Percentiles rank a stretch among this genome's conserved stretches.
phyloP scores from a whole-genome alignment of 2,329 filamentous ascomycete species.

The Epichloe hybrida region DNA sequence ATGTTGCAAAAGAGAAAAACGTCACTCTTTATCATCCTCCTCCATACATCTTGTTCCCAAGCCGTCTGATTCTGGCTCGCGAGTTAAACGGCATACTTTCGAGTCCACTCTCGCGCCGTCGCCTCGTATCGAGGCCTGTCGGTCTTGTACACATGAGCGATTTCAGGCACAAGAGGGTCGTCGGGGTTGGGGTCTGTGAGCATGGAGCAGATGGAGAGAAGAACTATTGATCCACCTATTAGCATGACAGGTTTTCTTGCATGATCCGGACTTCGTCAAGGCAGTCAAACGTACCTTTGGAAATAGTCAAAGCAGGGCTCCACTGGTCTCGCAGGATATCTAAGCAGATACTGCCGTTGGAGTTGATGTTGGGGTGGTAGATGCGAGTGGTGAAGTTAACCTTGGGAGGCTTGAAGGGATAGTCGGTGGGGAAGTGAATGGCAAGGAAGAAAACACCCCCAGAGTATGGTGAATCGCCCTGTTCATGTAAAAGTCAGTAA shows the following conservation, averaged over 20 bases:
- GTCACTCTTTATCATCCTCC: not conserved
- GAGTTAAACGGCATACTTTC: constrained; percentile 87
- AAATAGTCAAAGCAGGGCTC: constrained; percentile 96
- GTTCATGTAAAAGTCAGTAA: constrained; percentile 16
- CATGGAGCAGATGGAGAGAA: constrained; percentile 99
- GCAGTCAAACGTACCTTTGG: constrained; percentile 58
- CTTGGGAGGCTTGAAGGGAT: constrained; percentile 99
- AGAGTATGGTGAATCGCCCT: constrained; percentile 94
- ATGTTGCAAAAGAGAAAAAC: constrained; percentile 6
- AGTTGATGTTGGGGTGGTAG: constrained; percentile 99
- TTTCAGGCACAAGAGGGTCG: constrained; percentile 95
- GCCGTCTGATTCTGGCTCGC: not conserved
- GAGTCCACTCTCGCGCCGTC: constrained; percentile 94
- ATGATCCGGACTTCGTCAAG: too few relatives aligned
- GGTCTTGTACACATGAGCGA: constrained; percentile 99
- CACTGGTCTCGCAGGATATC: constrained; percentile 98
- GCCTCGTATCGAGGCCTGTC: constrained; percentile 92
- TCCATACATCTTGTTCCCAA: not conserved
- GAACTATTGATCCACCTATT: constrained; percentile 40
- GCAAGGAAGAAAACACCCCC: constrained; percentile 99
- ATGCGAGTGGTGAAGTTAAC: constrained; percentile 99
- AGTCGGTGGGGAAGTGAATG: constrained; percentile 99
- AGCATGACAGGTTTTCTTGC: not conserved
- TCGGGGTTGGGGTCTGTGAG: constrained; percentile 98
- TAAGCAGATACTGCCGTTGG: constrained; percentile 96